Conservation (phyloP, 2,329 filamentous ascomycete species). For the Microthyrium microscopicum region DNA sequence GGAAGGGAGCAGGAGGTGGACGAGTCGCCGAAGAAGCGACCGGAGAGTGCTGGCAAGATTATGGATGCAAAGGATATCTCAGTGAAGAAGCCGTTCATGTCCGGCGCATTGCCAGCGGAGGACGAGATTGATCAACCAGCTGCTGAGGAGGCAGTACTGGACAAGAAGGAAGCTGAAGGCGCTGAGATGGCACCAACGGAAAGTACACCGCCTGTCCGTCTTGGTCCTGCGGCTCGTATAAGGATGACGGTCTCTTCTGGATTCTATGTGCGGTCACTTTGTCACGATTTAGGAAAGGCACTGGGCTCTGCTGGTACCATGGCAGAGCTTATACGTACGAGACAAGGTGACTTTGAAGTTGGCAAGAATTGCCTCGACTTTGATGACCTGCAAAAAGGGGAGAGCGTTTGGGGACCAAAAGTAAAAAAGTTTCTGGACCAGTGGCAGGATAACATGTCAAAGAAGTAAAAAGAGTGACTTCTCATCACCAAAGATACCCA, state of each 20-base stretch:
- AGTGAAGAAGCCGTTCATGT: not conserved
- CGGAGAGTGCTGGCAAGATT: not conserved
- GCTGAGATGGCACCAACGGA: not conserved
- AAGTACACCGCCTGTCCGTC: slow-evolving; percentile 8
- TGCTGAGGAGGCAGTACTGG: slow-evolving; percentile 12
- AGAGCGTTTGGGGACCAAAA: slow-evolving; percentile 68
- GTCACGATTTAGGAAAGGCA: slow-evolving; percentile 76
- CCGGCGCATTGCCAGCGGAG: not conserved
- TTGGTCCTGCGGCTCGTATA: slow-evolving; percentile 47
- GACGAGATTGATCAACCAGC: not conserved
- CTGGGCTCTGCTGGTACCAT: slow-evolving; percentile 72
- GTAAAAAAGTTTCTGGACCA: slow-evolving; percentile 41
- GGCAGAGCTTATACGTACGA: slow-evolving; percentile 63
- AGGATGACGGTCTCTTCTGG: slow-evolving; percentile 88
- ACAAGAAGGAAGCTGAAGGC: not conserved
- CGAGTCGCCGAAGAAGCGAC: slow-evolving; percentile 17
- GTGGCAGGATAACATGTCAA: slow-evolving; percentile 31
- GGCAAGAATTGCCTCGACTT: slow-evolving; percentile 64
- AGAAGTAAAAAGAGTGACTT: slow-evolving; percentile 11
- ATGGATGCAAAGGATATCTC: slow-evolving; percentile 8
- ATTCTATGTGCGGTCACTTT: slow-evolving; percentile 90
- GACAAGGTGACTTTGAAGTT: slow-evolving; percentile 67
- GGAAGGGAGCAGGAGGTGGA: slow-evolving; percentile 9
- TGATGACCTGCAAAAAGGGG: slow-evolving; percentile 56
- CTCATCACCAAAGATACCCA: not conserved